A percentile compares a stretch with the other conserved stretches of the same genome.
phyloP scores from a whole-genome alignment of 495 filamentous ascomycete genomes.

The Diplogelasinospora grovesii region DNA sequence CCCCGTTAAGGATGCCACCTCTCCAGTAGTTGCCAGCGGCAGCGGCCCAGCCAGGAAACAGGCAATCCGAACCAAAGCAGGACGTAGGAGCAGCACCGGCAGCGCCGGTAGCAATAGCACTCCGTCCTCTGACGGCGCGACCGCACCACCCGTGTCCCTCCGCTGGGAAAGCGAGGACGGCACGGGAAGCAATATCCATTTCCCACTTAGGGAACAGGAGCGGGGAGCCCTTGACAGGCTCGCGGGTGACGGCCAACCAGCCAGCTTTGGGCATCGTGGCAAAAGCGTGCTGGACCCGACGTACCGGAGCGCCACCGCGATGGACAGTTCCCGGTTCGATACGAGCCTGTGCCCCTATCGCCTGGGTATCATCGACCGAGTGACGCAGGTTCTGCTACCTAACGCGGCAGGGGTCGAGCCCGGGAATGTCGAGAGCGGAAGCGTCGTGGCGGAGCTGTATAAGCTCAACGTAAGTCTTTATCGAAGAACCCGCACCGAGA shows the following conservation, averaged over 20 bases:
- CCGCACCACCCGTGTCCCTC: background rate
- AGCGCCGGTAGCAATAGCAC: too few relatives aligned
- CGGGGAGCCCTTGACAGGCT: constrained; percentile 9
- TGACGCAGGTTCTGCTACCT: constrained; percentile 44
- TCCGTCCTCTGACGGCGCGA: too few relatives aligned
- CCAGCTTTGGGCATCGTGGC: constrained; percentile 40
- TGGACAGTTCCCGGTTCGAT: constrained; percentile 38
- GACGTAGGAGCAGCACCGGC: too few relatives aligned
- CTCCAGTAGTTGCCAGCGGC: background rate
- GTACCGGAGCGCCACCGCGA: constrained; percentile 46
- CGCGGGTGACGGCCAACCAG: constrained; percentile 33
- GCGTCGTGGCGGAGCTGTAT: constrained; percentile 46
- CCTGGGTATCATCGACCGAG: constrained; percentile 42
- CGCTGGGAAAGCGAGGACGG: background rate
- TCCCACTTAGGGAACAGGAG: background rate
- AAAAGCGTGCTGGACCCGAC: constrained; percentile 42
- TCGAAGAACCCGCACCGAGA: background rate
- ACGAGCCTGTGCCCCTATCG: constrained; percentile 48
- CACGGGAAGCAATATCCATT: background rate
- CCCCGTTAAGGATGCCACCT: background rate
- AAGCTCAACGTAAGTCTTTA: constrained; percentile 50
- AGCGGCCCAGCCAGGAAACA: too few relatives aligned
- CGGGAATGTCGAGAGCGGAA: too few relatives aligned
- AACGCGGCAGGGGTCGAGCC: constrained; percentile 4
- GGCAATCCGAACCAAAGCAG: too few relatives aligned